Conservation (phyloP, 805 yeast species). For the Lipomyces spencermartinsiae region DNA sequence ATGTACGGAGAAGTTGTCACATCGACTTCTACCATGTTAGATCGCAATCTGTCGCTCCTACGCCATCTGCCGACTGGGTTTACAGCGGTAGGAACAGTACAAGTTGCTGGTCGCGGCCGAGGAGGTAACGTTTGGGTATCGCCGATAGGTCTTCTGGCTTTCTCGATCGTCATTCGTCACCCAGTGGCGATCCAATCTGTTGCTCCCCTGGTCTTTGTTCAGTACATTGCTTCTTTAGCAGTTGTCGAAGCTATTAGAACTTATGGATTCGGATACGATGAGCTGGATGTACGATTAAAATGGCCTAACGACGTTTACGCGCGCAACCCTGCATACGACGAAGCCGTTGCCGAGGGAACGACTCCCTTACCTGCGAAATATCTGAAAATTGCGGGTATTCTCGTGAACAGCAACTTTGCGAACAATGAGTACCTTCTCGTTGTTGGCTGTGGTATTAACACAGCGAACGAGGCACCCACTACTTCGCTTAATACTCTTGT, state of each 20-base stretch:
- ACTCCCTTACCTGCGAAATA: slow-evolving; percentile 47
- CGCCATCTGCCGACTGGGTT: slow-evolving; percentile 69
- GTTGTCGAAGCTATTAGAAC: slow-evolving; percentile 75
- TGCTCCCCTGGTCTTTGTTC: slow-evolving; percentile 77
- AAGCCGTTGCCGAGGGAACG: slow-evolving; percentile 38
- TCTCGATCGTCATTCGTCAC: slow-evolving; percentile 70
- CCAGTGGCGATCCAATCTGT: slow-evolving; percentile 50
- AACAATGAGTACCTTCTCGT: slow-evolving; percentile 68
- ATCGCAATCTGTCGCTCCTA: slow-evolving; percentile 68
- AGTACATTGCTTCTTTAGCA: slow-evolving; percentile 84
- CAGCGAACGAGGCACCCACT: slow-evolving; percentile 86
- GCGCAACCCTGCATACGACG: slow-evolving; percentile 56
- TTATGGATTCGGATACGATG: slow-evolving; percentile 70
- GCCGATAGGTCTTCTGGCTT: slow-evolving; percentile 89
- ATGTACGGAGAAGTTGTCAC: slow-evolving; percentile 89
- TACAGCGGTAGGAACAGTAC: slow-evolving; percentile 76
- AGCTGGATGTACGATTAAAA: slow-evolving; percentile 79
- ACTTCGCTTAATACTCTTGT: slow-evolving; percentile 82
- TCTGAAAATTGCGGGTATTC: slow-evolving; percentile 80
- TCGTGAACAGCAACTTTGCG: slow-evolving; percentile 77
- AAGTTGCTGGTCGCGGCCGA: slow-evolving; percentile 90
- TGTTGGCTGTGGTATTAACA: slow-evolving; percentile 87
- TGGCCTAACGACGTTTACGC: slow-evolving; percentile 98
- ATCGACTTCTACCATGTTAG: slow-evolving; percentile 81
- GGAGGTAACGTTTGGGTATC: slow-evolving; percentile 96